Conservation (phyloP, 306 rosid genomes). For the Sicyos edulis region DNA sequence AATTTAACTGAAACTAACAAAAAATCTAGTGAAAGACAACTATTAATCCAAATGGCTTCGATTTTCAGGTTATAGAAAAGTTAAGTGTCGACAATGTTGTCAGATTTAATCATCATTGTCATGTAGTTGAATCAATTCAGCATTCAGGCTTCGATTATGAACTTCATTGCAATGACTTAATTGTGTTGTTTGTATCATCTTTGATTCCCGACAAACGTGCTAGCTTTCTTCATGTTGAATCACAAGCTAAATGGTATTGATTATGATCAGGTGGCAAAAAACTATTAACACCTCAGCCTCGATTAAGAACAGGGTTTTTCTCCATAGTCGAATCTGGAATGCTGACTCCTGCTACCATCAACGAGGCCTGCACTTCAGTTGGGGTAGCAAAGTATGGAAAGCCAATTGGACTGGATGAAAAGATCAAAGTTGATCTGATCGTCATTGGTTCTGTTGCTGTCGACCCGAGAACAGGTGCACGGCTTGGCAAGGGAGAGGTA, state of each 20-base stretch:
- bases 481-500: conserved; percentile 97
- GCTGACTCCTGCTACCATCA: conserved; percentile 43
- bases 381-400: conserved; percentile 78
- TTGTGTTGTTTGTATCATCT: not conserved
- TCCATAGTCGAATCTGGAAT: conserved; percentile 49
- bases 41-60: no score
- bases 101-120: not conserved
- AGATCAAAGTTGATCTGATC: conserved; percentile 72
- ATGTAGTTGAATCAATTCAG: not conserved
- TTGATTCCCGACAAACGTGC: not conserved
- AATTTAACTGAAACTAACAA: no score
- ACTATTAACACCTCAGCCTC: conserved; percentile 84
- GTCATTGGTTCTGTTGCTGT: conserved; percentile 90
- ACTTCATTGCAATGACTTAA: not conserved
- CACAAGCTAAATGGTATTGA: conserved; percentile 1
- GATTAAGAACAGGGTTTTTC: conserved; percentile 88
- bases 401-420: conserved; percentile 78
- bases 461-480: conserved; percentile 83
- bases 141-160: not conserved
- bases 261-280: conserved; percentile 57
- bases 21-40: no score
- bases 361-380: conserved; percentile 68
- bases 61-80: no score
- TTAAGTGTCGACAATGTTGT: no score
- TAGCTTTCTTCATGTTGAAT: not conserved